Evolutionary conservation across 306 rosid genomes (phyloP).

Genomic region (Dryas drummondii): DNA sequence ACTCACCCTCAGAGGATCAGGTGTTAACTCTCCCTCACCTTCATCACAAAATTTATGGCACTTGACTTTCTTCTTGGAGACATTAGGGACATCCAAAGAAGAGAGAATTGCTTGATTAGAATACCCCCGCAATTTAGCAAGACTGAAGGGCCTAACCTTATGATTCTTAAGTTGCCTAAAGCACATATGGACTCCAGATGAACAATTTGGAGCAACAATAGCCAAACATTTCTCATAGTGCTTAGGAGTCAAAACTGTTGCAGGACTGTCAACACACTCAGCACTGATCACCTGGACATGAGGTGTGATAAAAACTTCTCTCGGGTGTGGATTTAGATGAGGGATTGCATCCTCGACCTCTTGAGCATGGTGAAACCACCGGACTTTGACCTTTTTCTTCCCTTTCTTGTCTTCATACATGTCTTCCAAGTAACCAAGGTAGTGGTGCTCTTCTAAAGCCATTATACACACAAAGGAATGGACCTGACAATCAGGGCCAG

Average conservation of each 20-base stretch:
- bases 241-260: constrained; percentile 70
- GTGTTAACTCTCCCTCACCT: constrained; percentile 45
- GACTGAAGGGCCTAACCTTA: constrained; percentile 63
- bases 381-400: constrained; percentile 68
- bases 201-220: constrained; percentile 32
- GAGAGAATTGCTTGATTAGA: constrained; percentile 60
- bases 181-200: constrained; percentile 59
- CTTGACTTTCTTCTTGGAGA: constrained; percentile 43
- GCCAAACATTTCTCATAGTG: constrained; percentile 63
- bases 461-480: constrained; percentile 75
- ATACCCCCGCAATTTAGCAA: constrained; percentile 67
- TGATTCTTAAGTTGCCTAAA: constrained; percentile 60
- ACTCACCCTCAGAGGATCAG: constrained; percentile 37
- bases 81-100: constrained; percentile 35
- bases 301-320: constrained; percentile 81
- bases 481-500: constrained; percentile 45
- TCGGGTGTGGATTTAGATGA: constrained; percentile 55
- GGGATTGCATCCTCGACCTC: constrained; percentile 57
- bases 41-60: constrained; percentile 26
- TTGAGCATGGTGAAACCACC: constrained; percentile 74
- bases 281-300: constrained; percentile 81
- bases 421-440: constrained; percentile 89
- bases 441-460: constrained; percentile 61
- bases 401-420: constrained; percentile 83
- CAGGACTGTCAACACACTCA: constrained; percentile 77